Evolutionary conservation across 2,329 filamentous ascomycete genomes (phyloP).

Genomic region (Neopestalotiopsis clavispora): DNA sequence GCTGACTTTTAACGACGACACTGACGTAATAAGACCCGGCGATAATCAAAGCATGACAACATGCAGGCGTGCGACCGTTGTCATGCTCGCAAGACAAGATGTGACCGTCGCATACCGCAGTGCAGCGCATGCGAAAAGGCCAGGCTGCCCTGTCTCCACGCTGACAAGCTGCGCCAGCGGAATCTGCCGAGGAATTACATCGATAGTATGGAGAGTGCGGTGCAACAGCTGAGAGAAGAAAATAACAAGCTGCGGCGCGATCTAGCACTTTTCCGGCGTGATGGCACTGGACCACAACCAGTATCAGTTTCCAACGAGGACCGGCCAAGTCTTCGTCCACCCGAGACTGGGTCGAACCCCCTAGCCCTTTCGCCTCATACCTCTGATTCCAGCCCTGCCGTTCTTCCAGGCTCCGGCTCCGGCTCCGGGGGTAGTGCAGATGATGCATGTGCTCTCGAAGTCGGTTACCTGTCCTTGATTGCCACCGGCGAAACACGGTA

Average conservation of each 20-base stretch:
- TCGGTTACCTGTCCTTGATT: slow-evolving; percentile 9
- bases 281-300: not conserved
- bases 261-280: not conserved
- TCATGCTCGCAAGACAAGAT: slow-evolving; percentile 9
- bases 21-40: not conserved
- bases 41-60: not conserved
- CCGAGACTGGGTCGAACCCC: not conserved
- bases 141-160: not conserved
- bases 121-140: slow-evolving; percentile 9
- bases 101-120: slow-evolving; percentile 9
- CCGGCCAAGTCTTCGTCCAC: not conserved
- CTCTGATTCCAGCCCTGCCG: not conserved
- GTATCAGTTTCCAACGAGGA: not conserved
- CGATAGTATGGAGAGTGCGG: slow-evolving; percentile 1
- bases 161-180: slow-evolving; percentile 7
- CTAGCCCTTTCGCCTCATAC: not conserved
- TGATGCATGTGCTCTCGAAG: slow-evolving; percentile 5
- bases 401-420: not conserved
- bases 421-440: not conserved
- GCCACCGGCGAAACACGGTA: slow-evolving; percentile 6
- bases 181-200: slow-evolving; percentile 9
- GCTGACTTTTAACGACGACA: not conserved
- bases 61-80: slow-evolving; percentile 11
- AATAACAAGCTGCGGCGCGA: slow-evolving; percentile 1
- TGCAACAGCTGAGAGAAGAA: slow-evolving; percentile 5